Conservation (phyloP, 208 protist genomes). For the Leishmania martiniquensis region DNA sequence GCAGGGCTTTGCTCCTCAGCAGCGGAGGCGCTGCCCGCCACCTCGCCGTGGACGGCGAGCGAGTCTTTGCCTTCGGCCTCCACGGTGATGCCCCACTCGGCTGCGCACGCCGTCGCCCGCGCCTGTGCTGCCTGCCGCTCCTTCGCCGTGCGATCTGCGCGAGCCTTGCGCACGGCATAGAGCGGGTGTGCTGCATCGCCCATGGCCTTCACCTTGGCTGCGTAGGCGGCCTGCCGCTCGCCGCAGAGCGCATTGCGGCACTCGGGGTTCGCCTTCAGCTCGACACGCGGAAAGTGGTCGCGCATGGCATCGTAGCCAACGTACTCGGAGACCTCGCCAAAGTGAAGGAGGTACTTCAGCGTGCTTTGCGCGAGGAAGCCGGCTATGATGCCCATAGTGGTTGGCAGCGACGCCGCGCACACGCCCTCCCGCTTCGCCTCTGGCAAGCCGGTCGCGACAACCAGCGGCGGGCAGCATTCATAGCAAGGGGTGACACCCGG, state of each 20-base stretch:
- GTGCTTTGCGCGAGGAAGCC: conserved; percentile 96
- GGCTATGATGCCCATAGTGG: conserved; percentile 97
- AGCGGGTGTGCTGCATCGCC: conserved; percentile 68
- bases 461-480: conserved; percentile 94
- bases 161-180: conserved; percentile 46
- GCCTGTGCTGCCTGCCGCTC: conserved; percentile 41
- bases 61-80: conserved; percentile 44
- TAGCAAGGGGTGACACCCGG: conserved; percentile 93
- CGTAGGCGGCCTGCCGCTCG: conserved; percentile 74
- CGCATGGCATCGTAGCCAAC: conserved; percentile 96
- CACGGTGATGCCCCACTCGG: conserved; percentile 86
- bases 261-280: conserved; percentile 92
- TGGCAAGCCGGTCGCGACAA: conserved; percentile 94
- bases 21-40: background rate
- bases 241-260: conserved; percentile 84
- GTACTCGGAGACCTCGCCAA: conserved; percentile 94
- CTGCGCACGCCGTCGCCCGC: conserved; percentile 56
- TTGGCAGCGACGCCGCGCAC: conserved; percentile 97
- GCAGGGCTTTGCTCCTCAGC: background rate
- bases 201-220: conserved; percentile 19
- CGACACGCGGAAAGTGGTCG: conserved; percentile 95
- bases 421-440: conserved; percentile 95
- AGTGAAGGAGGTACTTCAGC: conserved; percentile 95
- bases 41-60: conserved; percentile 15
- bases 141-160: conserved; percentile 42